Conservation (phyloP, 2,329 filamentous ascomycete species). For the Plenodomus biglobosus region DNA sequence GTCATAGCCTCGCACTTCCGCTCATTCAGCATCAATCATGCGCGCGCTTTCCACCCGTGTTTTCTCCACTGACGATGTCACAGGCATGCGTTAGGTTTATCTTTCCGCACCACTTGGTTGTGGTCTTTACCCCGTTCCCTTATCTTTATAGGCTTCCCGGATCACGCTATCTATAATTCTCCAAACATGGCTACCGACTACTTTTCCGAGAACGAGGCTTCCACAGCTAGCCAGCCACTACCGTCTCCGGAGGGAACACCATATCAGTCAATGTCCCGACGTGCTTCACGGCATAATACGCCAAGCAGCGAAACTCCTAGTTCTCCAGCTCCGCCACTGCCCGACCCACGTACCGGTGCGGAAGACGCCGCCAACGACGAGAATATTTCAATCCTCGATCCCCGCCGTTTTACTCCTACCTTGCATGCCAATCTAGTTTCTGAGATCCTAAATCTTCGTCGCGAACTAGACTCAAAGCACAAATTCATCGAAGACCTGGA, state of each 20-base stretch:
- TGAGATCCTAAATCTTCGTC: conserved; percentile 82
- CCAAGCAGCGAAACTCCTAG: conserved; percentile 64
- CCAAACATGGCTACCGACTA: conserved; percentile 47
- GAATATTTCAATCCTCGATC: conserved; percentile 75
- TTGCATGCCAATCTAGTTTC: conserved; percentile 92
- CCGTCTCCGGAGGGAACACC: conserved; percentile 73
- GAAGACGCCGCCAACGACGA: conserved; percentile 64
- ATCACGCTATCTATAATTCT: not conserved
- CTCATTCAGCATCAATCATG: not conserved
- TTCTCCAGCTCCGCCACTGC: conserved; percentile 60
- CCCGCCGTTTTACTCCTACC: conserved; percentile 90
- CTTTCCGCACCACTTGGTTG: conserved; percentile 31
- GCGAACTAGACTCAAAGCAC: conserved; percentile 88
- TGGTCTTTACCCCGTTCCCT: conserved; percentile 23
- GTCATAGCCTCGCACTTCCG: not conserved
- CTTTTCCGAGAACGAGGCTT: conserved; percentile 50
- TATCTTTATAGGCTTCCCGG: not conserved
- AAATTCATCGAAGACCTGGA: conserved; percentile 86
- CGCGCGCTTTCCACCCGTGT: no score
- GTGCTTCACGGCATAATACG: conserved; percentile 62
- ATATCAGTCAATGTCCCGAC: conserved; percentile 65
- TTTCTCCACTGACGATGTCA: not conserved
- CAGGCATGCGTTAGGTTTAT: conserved; percentile 34
- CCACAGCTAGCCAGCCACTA: conserved; percentile 53
- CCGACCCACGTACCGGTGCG: conserved; percentile 50